Percentiles rank a stretch among this genome's conserved stretches.
phyloP scores from a whole-genome alignment of 352 stramenopile genomes.

The Plasmopara viticola region DNA sequence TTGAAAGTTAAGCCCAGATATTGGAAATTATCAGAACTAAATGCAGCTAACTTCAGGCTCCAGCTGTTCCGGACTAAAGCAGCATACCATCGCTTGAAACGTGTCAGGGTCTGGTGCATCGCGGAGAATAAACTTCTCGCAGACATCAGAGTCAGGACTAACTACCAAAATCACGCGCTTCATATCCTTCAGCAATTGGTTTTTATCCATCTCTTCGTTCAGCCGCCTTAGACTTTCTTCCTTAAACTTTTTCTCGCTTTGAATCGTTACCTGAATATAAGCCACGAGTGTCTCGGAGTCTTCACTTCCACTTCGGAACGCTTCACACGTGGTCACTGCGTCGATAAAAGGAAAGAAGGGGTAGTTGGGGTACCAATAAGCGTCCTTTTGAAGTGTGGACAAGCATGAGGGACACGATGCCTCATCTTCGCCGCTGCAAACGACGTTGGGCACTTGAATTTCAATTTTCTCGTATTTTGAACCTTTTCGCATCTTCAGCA shows the following conservation, averaged over 20 bases:
- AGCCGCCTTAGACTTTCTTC: background rate
- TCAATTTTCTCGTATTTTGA: background rate
- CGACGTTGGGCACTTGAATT: too few species aligned
- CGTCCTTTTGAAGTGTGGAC: background rate
- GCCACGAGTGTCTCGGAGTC: too few species aligned
- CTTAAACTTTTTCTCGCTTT: conserved; percentile 1
- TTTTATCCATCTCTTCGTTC: conserved; percentile 1
- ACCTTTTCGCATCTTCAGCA: conserved; percentile 1
- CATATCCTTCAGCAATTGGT: background rate
- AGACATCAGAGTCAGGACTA: background rate
- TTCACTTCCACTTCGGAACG: background rate
- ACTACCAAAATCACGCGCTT: conserved; percentile 1
- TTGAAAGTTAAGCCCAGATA: too few species aligned
- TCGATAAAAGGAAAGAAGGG: conserved; percentile 1
- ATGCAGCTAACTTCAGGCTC: background rate
- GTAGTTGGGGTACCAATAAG: conserved; percentile 1
- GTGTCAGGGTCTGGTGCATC: background rate
- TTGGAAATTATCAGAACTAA: background rate
- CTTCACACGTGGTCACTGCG: conserved; percentile 2
- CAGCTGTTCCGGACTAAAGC: background rate
- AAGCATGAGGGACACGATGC: background rate
- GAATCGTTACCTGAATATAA: background rate
- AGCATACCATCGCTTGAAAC: conserved; percentile 1
- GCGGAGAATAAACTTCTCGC: background rate
- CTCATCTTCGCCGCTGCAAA: too few species aligned